Base-by-base conservation (phyloP, 2,329 filamentous ascomycete species). In the Hypoxylon sp. region DNA sequence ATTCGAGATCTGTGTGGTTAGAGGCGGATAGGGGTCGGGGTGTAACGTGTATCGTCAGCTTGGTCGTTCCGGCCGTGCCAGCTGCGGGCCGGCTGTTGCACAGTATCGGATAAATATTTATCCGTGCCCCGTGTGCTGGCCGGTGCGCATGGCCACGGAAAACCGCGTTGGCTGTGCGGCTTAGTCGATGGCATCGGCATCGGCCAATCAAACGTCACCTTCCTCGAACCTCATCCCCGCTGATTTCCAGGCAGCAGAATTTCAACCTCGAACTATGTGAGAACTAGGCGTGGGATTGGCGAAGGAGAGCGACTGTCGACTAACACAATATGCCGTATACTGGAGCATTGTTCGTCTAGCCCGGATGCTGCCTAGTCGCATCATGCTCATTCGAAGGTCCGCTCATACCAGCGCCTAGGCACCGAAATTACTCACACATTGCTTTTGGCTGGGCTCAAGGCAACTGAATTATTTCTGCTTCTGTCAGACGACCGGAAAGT, bases 351-450 rank as follows among this genome's bases (percentile, higher is more conserved):
- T 33, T 48, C 40, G 32, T 54, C 61, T 48, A 58, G 50, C 20
- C 40, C 22, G 24, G 33, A 58, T 32, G 20, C 28, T 36, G 22
- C 22, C 61, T 58, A 44, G 53, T 18, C 28, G 18, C 33, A 44
- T 28, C 30, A 38, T 55, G 20, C 6, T 18, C 24, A 44, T 55
- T 32, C 20, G 46, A 58, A 53, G 50, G 48, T 51, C 53, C 49
- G 42, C 38, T 16, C 20, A 26, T 40, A 55, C 59, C 40, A 28
- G 30, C 51, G 51, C 30, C 60, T 64, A 68, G 66, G 66, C 66
- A 68, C 63, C 66, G 63, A 68, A 61, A 66, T 68, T 68, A 66
- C 40, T 40, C 32, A 54, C 44, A 48, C 52, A 36, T 32, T 42
- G 30, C 33, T 36, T 40, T 49, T 45, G 44, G 38, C 28, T 24